phyloP scores from a whole-genome alignment of 768 basidiomycete genomes.

The Dendrothele bispora region DNA sequence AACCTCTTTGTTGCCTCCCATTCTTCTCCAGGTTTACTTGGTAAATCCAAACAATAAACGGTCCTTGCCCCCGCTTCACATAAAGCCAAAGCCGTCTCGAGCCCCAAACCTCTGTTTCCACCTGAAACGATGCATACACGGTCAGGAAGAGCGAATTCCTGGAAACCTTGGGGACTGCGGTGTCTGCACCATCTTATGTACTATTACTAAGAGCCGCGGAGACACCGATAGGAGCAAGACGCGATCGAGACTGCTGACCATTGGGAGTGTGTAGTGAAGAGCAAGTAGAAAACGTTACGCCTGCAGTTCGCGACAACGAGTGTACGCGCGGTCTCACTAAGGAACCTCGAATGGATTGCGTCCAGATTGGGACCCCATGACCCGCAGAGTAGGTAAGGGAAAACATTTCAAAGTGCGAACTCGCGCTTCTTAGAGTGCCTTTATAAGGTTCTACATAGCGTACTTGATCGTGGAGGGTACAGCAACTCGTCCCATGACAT shows the following conservation, averaged over 20 bases:
- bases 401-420: no score
- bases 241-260: slow-evolving; percentile 49
- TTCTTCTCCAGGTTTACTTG: slow-evolving; percentile 53
- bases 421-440: no score
- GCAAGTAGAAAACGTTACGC: no score
- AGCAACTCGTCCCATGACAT: no score
- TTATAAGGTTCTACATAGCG: no score
- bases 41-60: slow-evolving; percentile 70
- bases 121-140: slow-evolving; percentile 65
- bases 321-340: no score
- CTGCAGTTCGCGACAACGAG: no score
- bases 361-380: no score
- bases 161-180: slow-evolving; percentile 56
- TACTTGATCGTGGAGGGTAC: no score
- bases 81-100: slow-evolving; percentile 80
- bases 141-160: slow-evolving; percentile 56
- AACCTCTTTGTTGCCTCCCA: slow-evolving; percentile 56
- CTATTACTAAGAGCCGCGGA: slow-evolving; percentile 50
- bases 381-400: no score
- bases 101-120: slow-evolving; percentile 68
- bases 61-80: slow-evolving; percentile 71
- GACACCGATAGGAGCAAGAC: slow-evolving; percentile 63
- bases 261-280: no score
- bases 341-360: no score
- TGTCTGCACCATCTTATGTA: slow-evolving; percentile 29